Conservation (phyloP, 129 eudicot genomes). For the Gnaphalium uliginosum region DNA sequence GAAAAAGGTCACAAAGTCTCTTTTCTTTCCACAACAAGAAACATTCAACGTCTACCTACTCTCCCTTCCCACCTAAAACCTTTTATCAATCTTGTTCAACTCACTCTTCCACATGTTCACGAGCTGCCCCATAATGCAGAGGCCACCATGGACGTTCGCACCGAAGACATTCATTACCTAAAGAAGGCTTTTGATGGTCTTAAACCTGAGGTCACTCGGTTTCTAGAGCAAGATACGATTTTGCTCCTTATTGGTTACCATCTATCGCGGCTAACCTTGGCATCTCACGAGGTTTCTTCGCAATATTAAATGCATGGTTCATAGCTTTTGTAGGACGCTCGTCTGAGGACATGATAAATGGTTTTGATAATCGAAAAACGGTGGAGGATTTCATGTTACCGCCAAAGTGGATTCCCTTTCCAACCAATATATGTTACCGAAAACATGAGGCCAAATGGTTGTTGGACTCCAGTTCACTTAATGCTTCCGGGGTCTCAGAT, state of each 20-base stretch:
- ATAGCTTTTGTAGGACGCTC: constrained; percentile 18
- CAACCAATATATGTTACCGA: constrained; percentile 28
- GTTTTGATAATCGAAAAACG: constrained; percentile 19
- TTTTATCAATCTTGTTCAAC: constrained; percentile 25
- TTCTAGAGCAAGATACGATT: constrained; percentile 46
- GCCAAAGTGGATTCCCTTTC: constrained; percentile 46
- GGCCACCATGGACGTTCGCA: constrained; percentile 44
- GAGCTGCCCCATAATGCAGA: constrained; percentile 44
- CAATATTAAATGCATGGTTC: constrained; percentile 29
- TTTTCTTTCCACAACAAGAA: constrained; percentile 45
- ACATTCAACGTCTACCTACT: constrained; percentile 50
- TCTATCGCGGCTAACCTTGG: constrained; percentile 31
- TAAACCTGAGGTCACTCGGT: constrained; percentile 28
- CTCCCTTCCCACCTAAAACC: constrained; percentile 25
- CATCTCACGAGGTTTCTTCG: constrained; percentile 30
- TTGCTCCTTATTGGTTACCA: constrained; percentile 47
- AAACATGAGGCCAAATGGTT: constrained; percentile 33
- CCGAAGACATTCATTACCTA: constrained; percentile 34
- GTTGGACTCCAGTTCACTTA: neutral
- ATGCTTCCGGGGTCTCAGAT: constrained; percentile 37
- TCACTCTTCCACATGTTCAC: constrained; percentile 36
- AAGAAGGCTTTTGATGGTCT: constrained; percentile 52
- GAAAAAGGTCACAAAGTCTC: constrained; percentile 46
- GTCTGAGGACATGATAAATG: constrained; percentile 21
- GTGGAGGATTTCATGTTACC: constrained; percentile 32